These are phyloP conservation scores for Panellus pusillus DNA, from an alignment of 768 basidiomycete species.

Conservation along the genomic window DNA sequence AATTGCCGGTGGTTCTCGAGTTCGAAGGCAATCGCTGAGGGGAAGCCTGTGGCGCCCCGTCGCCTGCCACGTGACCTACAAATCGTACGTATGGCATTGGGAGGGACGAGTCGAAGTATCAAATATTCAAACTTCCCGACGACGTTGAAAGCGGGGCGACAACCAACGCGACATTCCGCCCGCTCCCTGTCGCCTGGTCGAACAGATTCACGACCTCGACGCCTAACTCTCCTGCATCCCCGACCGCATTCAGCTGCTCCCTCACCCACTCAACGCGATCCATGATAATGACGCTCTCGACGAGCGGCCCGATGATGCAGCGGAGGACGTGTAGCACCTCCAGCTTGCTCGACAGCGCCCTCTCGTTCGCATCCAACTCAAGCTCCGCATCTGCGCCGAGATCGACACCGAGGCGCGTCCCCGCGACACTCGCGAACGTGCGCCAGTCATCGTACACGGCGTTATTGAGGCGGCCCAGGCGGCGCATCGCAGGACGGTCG, in stretches of 20 bases:
- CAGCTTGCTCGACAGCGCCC: constrained; percentile 38
- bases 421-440: constrained; percentile 39
- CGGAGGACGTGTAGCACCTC: constrained; percentile 65
- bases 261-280: constrained; percentile 63
- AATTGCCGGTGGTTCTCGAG: too few relatives aligned
- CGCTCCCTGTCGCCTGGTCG: constrained; percentile 71
- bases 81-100: too few relatives aligned
- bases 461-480: constrained; percentile 54
- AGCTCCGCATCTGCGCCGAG: constrained; percentile 4
- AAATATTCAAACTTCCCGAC: neutral
- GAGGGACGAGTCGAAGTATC: neutral
- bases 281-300: constrained; percentile 64
- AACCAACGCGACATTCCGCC: constrained; percentile 56
- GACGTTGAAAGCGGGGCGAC: constrained; percentile 8
- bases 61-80: too few relatives aligned
- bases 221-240: constrained; percentile 3
- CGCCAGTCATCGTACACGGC: constrained; percentile 50
- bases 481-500: constrained; percentile 40
- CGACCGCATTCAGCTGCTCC: constrained; percentile 34
- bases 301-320: constrained; percentile 65
- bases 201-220: constrained; percentile 65
- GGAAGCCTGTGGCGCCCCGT: too few relatives aligned
- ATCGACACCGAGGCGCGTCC: constrained; percentile 26
- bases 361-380: constrained; percentile 13
- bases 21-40: too few relatives aligned